These are phyloP conservation scores for Lunasporangiospora selenospora DNA, from an alignment of 192 early-diverging fungal genomes.

Conservation along the genomic window DNA sequence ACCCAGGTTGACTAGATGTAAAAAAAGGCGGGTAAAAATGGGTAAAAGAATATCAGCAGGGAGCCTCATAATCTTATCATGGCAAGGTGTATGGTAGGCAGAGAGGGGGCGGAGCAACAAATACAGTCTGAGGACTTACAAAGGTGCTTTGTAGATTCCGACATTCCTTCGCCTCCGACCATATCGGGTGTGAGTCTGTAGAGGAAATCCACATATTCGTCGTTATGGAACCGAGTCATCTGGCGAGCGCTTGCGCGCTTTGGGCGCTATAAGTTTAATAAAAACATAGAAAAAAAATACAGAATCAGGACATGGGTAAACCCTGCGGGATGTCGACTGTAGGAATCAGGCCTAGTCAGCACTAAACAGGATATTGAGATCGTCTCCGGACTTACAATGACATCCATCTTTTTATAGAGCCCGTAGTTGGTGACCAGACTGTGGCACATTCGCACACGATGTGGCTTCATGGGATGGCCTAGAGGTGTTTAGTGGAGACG, in stretches of 20 bases:
- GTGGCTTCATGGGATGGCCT: constrained; percentile 98
- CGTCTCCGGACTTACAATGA: constrained; percentile 56
- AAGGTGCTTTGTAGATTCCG: constrained; percentile 66
- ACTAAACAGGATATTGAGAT: constrained; percentile 2
- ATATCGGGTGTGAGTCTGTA: constrained; percentile 80
- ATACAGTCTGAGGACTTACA: constrained; percentile 1
- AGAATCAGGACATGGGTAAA: background rate
- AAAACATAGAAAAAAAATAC: background rate
- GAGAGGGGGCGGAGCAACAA: background rate
- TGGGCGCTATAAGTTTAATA: constrained; percentile 52
- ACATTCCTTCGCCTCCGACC: constrained; percentile 60
- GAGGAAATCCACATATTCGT: constrained; percentile 92
- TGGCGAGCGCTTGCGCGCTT: constrained; percentile 79
- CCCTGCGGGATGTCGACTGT: background rate
- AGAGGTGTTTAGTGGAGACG: background rate
- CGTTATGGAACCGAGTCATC: constrained; percentile 94
- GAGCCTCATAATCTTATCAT: too few species aligned
- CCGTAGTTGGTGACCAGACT: constrained; percentile 92
- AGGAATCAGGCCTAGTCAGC: constrained; percentile 1
- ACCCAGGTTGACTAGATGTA: constrained; percentile 73
- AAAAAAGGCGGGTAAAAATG: background rate
- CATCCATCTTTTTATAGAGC: constrained; percentile 91
- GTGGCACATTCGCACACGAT: constrained; percentile 92
- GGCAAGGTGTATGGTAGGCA: background rate
- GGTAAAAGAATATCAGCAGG: background rate